Percentiles rank a stretch among this genome's conserved stretches.
phyloP scores from a whole-genome alignment of 148 eudicot species.

The Chenopodium berlandieri region DNA sequence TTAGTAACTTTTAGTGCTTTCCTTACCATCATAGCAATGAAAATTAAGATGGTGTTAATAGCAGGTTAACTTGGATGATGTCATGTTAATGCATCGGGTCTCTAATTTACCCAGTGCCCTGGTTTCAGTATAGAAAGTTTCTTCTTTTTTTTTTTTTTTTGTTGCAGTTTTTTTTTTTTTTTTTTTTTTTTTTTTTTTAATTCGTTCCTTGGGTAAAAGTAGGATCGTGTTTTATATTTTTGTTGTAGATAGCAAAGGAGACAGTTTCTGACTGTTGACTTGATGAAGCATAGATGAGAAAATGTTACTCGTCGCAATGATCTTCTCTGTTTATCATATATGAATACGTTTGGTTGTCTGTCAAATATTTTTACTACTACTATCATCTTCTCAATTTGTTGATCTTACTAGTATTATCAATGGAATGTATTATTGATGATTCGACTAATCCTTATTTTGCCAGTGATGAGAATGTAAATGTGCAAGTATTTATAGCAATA shows the following conservation, averaged over 20 bases:
- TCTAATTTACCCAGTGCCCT: not conserved
- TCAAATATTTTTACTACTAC: no score
- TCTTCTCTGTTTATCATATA: slow-evolving; percentile 9
- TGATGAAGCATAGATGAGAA: slow-evolving; percentile 10
- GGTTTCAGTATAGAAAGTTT: slow-evolving; percentile 15
- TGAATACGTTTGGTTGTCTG: not conserved
- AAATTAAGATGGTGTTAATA: slow-evolving; percentile 17
- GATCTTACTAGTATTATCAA: no score
- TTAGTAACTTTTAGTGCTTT: slow-evolving; percentile 4
- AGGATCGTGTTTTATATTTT: not conserved
- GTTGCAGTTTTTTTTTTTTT: not conserved
- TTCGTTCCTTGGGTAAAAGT: not conserved
- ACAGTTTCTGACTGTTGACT: slow-evolving; percentile 16
- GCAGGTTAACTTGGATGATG: slow-evolving; percentile 14
- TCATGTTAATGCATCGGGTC: not conserved
- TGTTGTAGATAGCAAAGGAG: slow-evolving; percentile 30
- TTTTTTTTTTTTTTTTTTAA: not conserved
- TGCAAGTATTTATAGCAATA: not conserved
- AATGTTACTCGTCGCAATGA: not conserved
- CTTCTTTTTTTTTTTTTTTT: not conserved
- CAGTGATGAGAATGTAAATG: not conserved
- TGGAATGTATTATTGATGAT: no score
- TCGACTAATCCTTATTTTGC: not conserved
- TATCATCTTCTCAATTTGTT: no score
- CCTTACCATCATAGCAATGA: slow-evolving; percentile 6